Evolutionary conservation across 1,139 yeast species (phyloP), one percentile per base, ranked within the genome.

Genomic region (Lizanozyma gosingica): DNA sequence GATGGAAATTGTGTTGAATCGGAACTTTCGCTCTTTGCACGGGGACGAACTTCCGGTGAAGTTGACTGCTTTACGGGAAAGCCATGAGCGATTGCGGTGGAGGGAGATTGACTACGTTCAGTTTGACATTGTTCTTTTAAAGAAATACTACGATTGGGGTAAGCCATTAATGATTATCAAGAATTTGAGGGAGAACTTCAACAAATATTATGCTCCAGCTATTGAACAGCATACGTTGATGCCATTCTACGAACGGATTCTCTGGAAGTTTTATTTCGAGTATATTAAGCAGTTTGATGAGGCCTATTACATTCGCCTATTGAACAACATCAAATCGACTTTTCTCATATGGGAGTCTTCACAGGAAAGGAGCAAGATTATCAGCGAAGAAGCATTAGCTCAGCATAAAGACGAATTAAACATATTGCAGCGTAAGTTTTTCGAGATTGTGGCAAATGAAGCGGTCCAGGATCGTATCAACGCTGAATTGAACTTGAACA

Each of bases 191-290:
- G 49, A 46, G 6, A 54, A 62, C 44, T 64, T 65, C 39, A 49
- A 48, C 14, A 4, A 41, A 4, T 42, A 39, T 6, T 67, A 61
- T 41, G 47, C 54, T n/a, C 64, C 67, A 0, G 44, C 55, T 34
- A 62, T 69, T 4, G 43, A 55, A 38, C 9, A 42, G 2, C 50
- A 53, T 3, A 41, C 48, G 34, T 47, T 69, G 14, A 43, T 63
- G 3, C 64, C 70, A 4, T 67, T 65, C 41, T 67, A 67, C 47
- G 74, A 69, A 47, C 47, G 74, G 18, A 61, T 66, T 3, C 57
- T 67, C 14, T 69, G 74, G 74, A 64, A 61, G 44, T 67, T 65
- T 45, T 57, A 62, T 43, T 65, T 67, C 41, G 68, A 67, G 34
- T 66, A 65, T 43, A 50, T 59, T 42, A 51, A 51, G 40, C 49